phyloP scores from a whole-genome alignment of 345 rosid genomes.

The Reutealis trisperma region DNA sequence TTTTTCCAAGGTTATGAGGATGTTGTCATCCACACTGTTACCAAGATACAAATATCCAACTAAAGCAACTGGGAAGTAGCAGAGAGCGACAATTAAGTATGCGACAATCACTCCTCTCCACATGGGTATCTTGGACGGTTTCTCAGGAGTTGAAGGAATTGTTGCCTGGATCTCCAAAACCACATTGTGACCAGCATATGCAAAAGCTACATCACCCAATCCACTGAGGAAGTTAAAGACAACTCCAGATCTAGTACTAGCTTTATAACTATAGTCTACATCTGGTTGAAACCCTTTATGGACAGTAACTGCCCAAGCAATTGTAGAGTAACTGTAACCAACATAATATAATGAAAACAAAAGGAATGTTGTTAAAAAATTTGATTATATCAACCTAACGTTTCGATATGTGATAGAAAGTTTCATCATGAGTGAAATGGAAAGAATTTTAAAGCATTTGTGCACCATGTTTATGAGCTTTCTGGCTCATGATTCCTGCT shows the following conservation, averaged over 20 bases:
- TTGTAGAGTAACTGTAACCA: conserved; percentile 60
- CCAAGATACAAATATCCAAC: conserved; percentile 63
- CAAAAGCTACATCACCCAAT: conserved; percentile 80
- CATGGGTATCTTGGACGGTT: conserved; percentile 76
- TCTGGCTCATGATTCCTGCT: neutral
- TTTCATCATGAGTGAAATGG: too few species aligned
- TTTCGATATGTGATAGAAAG: too few species aligned
- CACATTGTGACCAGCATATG: conserved; percentile 84
- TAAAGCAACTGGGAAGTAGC: conserved; percentile 82
- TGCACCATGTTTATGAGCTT: neutral
- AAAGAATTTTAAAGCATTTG: too few species aligned
- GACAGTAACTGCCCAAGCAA: conserved; percentile 63
- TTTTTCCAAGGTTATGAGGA: conserved; percentile 60
- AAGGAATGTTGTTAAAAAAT: neutral
- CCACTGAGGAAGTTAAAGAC: conserved; percentile 64
- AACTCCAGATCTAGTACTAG: conserved; percentile 34
- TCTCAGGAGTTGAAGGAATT: conserved; percentile 81
- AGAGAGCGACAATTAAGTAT: conserved; percentile 62
- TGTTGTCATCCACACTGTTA: conserved; percentile 60
- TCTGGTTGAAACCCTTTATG: conserved; percentile 45
- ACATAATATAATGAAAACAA: neutral
- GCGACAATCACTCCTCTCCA: conserved; percentile 86
- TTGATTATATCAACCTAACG: too few species aligned
- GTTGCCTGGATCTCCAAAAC: conserved; percentile 92
- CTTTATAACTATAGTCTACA: conserved; percentile 55